Base-by-base conservation (phyloP, 495 filamentous ascomycete genomes). In the Aspergillus hancockii region DNA sequence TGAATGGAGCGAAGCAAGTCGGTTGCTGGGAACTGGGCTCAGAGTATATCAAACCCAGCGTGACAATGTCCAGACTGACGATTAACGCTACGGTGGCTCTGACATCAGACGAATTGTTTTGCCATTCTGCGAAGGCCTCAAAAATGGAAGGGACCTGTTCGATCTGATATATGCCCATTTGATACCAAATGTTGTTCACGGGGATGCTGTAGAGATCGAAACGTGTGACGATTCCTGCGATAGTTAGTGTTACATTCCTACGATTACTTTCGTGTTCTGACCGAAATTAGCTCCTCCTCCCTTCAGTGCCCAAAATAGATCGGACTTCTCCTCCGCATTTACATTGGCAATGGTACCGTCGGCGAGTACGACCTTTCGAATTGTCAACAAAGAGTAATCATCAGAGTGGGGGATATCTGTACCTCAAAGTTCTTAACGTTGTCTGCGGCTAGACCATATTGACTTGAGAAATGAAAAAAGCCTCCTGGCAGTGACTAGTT, bases 321-420 rank as follows among this genome's bases (percentile, higher is more conserved):
- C 68, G n/a, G 45, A 25, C 52, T 80, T 73, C 0, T 69, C 64
- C 0, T 59, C 56, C 1, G 63, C 57, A 53, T 77, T 83, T 49
- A 75, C 80, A 40, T 80, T 73, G 51, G 76, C 61, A 25, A 82
- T 63, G 0, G 64, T 61, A 8, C 79, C 79, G 46, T 78, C 70
- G 0, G 71, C 76, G 8, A 28, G 25, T 23, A 28, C 47, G 14
- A 50, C n/a, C 47, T 50, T 23, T 13, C 30, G n/a, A 50, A n/a
- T 8, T 22, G 22, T 23, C 30, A 28, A 50, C 14, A 21, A 14
- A n/a, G 21, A n/a, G n/a, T 28, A 18, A 47, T 10, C 8, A 30
- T 19, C 22, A 12, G 1, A 18, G 53, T 8, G 22, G n/a, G 21
- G 23, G 4, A 16, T 1, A 4, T 16, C n/a, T 41, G 13, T 45